A percentile compares a stretch with the other conserved stretches of the same genome.
phyloP scores from a whole-genome alignment of 2,329 filamentous ascomycete species.

The Alternaria solani region DNA sequence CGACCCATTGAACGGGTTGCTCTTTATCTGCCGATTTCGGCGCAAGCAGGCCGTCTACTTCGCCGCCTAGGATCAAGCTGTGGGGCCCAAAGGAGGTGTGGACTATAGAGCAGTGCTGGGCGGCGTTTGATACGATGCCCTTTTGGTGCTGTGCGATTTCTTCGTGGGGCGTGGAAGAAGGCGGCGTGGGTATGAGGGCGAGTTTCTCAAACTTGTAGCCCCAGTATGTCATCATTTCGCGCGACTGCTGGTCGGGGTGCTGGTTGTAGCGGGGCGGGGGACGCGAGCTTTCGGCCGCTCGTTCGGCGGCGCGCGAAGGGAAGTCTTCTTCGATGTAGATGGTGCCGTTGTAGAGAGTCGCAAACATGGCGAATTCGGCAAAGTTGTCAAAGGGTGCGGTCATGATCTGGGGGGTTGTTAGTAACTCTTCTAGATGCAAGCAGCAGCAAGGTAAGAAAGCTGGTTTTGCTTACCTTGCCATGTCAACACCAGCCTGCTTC shows the following conservation, averaged over 20 bases:
- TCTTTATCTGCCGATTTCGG: conserved; percentile 28
- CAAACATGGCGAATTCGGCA: conserved; percentile 93
- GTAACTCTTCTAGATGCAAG: neutral
- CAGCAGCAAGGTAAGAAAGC: conserved; percentile 24
- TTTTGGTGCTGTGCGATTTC: conserved; percentile 79
- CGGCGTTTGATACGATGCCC: conserved; percentile 82
- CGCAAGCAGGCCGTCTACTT: conserved; percentile 78
- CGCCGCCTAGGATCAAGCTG: conserved; percentile 82
- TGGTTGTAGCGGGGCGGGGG: conserved; percentile 31
- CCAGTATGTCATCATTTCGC: conserved; percentile 92
- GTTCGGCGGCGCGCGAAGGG: conserved; percentile 70
- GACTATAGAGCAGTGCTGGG: conserved; percentile 95
- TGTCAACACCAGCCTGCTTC: neutral
- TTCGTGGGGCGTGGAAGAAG: conserved; percentile 79
- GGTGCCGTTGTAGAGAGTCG: conserved; percentile 84
- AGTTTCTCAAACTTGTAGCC: conserved; percentile 98
- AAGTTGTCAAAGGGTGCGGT: conserved; percentile 80
- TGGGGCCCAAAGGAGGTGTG: conserved; percentile 83
- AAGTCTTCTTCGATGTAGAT: conserved; percentile 91
- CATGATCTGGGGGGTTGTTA: conserved; percentile 71
- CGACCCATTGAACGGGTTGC: conserved; percentile 81
- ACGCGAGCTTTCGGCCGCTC: conserved; percentile 54
- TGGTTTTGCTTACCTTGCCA: conserved; percentile 26
- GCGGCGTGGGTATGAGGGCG: conserved; percentile 76
- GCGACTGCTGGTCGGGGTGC: conserved; percentile 66